Base-by-base conservation (phyloP, 768 basidiomycete species). In the Rhizopogon salebrosus region DNA sequence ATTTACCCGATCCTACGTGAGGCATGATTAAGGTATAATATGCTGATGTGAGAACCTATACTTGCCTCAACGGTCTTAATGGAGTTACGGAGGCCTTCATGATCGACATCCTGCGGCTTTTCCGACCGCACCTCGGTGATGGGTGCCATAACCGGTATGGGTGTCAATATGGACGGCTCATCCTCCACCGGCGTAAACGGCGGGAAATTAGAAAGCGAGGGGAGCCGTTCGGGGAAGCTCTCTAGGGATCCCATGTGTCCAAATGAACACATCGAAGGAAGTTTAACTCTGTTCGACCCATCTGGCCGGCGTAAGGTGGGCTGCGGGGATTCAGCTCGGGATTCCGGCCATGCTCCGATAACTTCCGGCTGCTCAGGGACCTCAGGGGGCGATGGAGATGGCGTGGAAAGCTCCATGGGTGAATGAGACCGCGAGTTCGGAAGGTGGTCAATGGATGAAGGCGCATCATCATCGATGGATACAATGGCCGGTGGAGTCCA, bases 401-500 rank as follows among this genome's bases (percentile, higher is more conserved):
- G 74, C 22, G 72, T 76, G 11, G 70, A 70, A 4, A 80, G 64
- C 18, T 77, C 76, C 72, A 80, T 78, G 0, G 79, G 76, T 6
- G 79, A 77, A 40, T 68, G 69, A 23, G 77, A 76, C 37, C 71
- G 69, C 1, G 73, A 74, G 29, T 56, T 56, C 13, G 31, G 31
- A 6, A 22, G 14, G 29, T 34, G 45, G 31, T 34, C 20, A 6
- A n/a, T n/a, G 35, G 62, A 42, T 29, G 51, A 57, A 23, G 60
- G 49, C 4, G 8, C 45, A 46, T 46, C 31, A 22, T 34, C 45
- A 2, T 46, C 45, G 38, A 63, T 10, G 51, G 48, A 35, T 37
- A 43, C 46, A 16, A 46, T 46, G 5, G 31, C 20, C 45, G 45
- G 45, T 24, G 69, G 64, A 11, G 67, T 59, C 6, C 51, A 41